Percentiles rank a stretch among this genome's conserved stretches.
Conservation (phyloP, 192 early-diverging fungal genomes). For the Umbelopsis isabellina region DNA sequence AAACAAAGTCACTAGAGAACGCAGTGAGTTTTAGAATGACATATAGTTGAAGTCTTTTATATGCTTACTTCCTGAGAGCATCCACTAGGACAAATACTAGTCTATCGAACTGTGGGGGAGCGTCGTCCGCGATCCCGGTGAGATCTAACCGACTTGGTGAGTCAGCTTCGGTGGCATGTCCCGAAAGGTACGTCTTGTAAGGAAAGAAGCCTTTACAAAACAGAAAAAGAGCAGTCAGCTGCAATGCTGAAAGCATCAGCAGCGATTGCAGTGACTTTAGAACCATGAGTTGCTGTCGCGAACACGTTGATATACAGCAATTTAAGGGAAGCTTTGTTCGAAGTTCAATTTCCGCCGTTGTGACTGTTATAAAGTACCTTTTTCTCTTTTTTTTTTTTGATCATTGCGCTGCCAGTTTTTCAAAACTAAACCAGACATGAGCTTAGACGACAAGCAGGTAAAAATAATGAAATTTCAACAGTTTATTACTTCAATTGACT, state of each 20-base stretch:
- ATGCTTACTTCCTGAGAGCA: conserved; percentile 65
- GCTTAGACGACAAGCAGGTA: conserved; percentile 24
- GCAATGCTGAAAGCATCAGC: conserved; percentile 39
- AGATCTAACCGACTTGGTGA: conserved; percentile 25
- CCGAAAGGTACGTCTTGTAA: conserved; percentile 70
- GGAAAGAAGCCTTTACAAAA: conserved; percentile 81
- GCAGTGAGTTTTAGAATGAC: not conserved
- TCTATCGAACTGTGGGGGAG: conserved; percentile 52
- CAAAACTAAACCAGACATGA: conserved; percentile 9
- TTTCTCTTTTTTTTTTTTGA: conserved; percentile 23
- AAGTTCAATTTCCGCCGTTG: not conserved
- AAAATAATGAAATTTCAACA: not conserved
- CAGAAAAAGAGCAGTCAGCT: conserved; percentile 63
- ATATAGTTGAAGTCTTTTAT: not conserved
- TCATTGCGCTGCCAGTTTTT: not conserved
- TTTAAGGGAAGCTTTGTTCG: not conserved
- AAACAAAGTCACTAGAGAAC: conserved; percentile 68
- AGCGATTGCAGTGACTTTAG: conserved; percentile 16
- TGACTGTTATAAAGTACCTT: conserved; percentile 9
- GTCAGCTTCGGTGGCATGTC: conserved; percentile 56
- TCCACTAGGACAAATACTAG: conserved; percentile 75
- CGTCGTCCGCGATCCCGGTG: not conserved
- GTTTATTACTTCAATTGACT: not conserved
- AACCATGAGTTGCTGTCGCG: not conserved
- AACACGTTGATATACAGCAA: not conserved